Evolutionary conservation across 768 basidiomycete genomes (phyloP).

Genomic region (Podaxis sp.): DNA sequence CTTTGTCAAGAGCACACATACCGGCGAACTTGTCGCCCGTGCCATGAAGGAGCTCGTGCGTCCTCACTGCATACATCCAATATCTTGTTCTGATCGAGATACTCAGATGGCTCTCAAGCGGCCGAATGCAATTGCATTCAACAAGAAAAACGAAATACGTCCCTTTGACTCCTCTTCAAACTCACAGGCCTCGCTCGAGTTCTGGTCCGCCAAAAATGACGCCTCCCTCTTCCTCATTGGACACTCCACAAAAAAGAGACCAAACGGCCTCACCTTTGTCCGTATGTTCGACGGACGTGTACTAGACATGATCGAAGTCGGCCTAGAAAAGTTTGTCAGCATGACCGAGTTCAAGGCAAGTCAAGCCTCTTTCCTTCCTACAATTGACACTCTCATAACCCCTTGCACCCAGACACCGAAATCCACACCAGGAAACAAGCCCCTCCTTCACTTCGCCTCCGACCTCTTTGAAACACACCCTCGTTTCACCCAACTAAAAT

Average conservation of each 20-base stretch:
- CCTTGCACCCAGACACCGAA: conserved; percentile 64
- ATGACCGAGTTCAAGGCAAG: conserved; percentile 85
- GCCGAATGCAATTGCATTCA: conserved; percentile 87
- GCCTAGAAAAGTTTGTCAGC: conserved; percentile 73
- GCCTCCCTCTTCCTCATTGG: conserved; percentile 88
- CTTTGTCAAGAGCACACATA: conserved; percentile 86
- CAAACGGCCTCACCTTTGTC: conserved; percentile 79
- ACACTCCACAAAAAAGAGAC: conserved; percentile 91
- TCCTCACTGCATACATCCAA: conserved; percentile 7
- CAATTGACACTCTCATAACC: not conserved
- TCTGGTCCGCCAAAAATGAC: conserved; percentile 94
- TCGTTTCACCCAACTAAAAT: conserved; percentile 88
- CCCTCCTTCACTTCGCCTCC: conserved; percentile 93
- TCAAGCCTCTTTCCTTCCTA: conserved; percentile 5
- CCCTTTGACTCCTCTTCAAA: conserved; percentile 74
- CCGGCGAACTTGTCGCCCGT: conserved; percentile 71
- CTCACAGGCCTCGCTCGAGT: conserved; percentile 62
- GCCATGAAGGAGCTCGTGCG: conserved; percentile 90
- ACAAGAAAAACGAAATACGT: conserved; percentile 86
- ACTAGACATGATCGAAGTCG: conserved; percentile 93
- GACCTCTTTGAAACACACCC: conserved; percentile 95
- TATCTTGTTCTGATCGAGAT: not conserved
- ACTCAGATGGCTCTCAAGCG: conserved; percentile 91
- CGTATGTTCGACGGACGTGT: conserved; percentile 83
- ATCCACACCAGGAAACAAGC: conserved; percentile 85